Evolutionary conservation across 2,329 filamentous ascomycete species (phyloP), one percentile per base, ranked within the genome.

Genomic region (Colletotrichum cordylinicola): DNA sequence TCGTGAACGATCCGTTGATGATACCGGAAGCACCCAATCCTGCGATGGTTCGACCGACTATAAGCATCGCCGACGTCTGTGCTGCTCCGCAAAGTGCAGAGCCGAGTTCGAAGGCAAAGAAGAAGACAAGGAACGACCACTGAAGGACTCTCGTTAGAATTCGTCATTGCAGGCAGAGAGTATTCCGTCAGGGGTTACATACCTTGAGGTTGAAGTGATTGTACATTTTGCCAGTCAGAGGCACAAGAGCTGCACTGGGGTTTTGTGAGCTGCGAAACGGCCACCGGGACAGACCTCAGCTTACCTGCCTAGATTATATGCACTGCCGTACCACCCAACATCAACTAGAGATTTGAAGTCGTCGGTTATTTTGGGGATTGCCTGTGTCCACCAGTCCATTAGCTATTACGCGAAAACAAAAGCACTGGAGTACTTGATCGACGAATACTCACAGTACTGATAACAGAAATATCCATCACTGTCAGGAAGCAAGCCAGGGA

Each of bases 1-100:
- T 79, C 18, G 82, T 83, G 21, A 83, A 74, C 6, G 79, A 80
- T 35, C 82, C 82, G 48, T 82, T 83, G n/a, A 66, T 27, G 12
- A 65, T 27, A 12, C 69, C 69, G 8, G 69, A 58, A 21, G 21
- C 60, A n/a, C 69, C 69, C 12, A 71, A 1, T 0, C 60, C 69
- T 6, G 69, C 56, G 6, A 71, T 24, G 24, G 39, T 24, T 15
- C 69, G 58, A 5, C 69, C 66, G 31, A 27, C 8, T 12, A 74
- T 70, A 12, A 74, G 31, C n/a, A 61, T 33, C 8, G 16, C 21
- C 8, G 58, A 65, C 0, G 58, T 55, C 31, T 27, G 37, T 8
- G 69, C 69, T 6, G 62, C 13, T 29, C 39, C 69, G 4, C 69
- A 66, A 18, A 71, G 8, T 27, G 29, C 58, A 33, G 58, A 65